These are phyloP conservation scores for Lachnum nothofagi DNA, from an alignment of 2,329 filamentous ascomycete genomes.

Conservation along the genomic window DNA sequence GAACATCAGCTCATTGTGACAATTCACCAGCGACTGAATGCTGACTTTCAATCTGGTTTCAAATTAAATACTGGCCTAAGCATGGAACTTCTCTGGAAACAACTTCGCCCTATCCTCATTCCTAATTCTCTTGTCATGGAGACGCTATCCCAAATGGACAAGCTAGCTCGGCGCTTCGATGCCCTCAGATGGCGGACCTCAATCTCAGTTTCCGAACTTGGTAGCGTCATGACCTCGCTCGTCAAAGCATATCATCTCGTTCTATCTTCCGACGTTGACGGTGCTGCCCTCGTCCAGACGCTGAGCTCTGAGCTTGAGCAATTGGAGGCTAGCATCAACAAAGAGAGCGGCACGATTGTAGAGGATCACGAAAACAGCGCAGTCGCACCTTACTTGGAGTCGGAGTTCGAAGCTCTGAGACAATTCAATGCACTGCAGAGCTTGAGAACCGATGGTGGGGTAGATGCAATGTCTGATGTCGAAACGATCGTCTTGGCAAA, in stretches of 20 bases:
- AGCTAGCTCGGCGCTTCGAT: conserved; percentile 56
- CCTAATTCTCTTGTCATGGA: conserved; percentile 42
- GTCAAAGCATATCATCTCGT: conserved; percentile 53
- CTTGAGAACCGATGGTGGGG: conserved; percentile 9
- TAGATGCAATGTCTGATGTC: conserved; percentile 10
- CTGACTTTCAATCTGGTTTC: conserved; percentile 64
- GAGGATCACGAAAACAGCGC: not conserved
- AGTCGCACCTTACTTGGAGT: conserved; percentile 46
- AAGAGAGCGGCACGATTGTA: conserved; percentile 34
- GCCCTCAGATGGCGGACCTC: conserved; percentile 53
- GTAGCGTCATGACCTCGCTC: conserved; percentile 50
- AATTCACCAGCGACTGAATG: conserved; percentile 40
- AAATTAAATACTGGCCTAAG: conserved; percentile 68
- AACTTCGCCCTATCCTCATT: conserved; percentile 60
- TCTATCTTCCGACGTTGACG: conserved; percentile 36
- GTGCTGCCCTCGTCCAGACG: conserved; percentile 40
- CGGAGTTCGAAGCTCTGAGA: conserved; percentile 53
- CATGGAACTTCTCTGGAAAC: conserved; percentile 75
- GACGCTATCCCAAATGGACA: conserved; percentile 48
- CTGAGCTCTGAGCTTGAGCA: conserved; percentile 48
- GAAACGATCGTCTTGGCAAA: conserved; percentile 30
- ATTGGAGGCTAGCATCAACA: conserved; percentile 44
- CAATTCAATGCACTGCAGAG: conserved; percentile 36
- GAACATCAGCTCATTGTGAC: not conserved
- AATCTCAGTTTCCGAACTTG: conserved; percentile 47